Evolutionary conservation across 257 asterid species (phyloP), one percentile per base, ranked within the genome.

Genomic region (Gentiana dahurica): DNA sequence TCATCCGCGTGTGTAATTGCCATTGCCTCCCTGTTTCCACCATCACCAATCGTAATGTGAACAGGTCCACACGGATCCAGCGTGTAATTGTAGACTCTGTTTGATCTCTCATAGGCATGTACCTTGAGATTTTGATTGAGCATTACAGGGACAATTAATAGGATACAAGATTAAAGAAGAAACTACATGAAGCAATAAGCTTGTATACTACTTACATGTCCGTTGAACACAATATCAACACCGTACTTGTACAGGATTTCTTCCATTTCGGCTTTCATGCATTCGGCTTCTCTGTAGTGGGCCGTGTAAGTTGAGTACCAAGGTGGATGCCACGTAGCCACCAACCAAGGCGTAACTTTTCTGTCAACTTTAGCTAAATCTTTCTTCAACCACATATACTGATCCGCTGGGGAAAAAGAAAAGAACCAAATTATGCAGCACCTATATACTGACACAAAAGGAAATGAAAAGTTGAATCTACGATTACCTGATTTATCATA

Each of bases 21-120:
- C 94, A 86, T 86, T 70, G 86, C 86, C 69, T 90, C 97, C 54
- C 95, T 67, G 68, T 90, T 90, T 11, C 97, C 97, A 3, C 97
- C 97, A 61, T 90, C 97, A 3, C 97, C 97, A 36, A 89, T 63
- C n/a, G 96, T 63, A 73, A 90, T 75, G 68, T 86, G 52, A 41
- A 89, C 86, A 0, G 86, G 95, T 4, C 95, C 97, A 57, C 97
- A 90, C 1, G 97, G 90, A 68, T 90, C 94, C 48, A 90, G 75
- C 2, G 71, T 77, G 65, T 90, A 90, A 75, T 90, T 84, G 52
- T 86, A 87, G 73, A 90, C 97, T 80, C 95, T 77, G 68, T 90
- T 90, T 48, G 91, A 84, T 71, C 97, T 82, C 85, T 90, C 97
- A 24, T 90, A 90, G 2, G 97, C 97, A 70, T 90, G 97, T 53